Percentiles rank a stretch among this genome's conserved stretches.
Conservation (phyloP, 495 filamentous ascomycete species). For the Penicillium pancosmium region DNA sequence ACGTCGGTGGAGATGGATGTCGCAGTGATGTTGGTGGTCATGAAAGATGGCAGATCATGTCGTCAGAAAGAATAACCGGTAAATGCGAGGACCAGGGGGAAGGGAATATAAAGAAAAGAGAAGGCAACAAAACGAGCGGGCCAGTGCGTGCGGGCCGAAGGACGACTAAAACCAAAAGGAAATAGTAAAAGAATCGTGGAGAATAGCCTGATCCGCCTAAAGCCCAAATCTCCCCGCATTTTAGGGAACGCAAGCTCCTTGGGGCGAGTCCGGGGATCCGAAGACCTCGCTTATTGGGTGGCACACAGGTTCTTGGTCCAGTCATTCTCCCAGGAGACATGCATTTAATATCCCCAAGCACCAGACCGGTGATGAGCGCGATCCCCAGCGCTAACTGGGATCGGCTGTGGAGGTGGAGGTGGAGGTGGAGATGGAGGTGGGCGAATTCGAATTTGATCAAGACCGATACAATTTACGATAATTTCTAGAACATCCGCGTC, state of each 20-base stretch:
- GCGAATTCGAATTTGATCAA: neutral
- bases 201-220: slow-evolving; percentile 28
- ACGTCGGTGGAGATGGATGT: neutral
- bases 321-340: neutral
- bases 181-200: slow-evolving; percentile 5
- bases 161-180: slow-evolving; percentile 16
- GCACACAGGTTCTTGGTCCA: neutral
- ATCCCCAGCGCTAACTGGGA: slow-evolving; percentile 9
- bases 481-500: slow-evolving; percentile 1
- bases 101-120: slow-evolving; percentile 2
- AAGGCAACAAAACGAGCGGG: slow-evolving; percentile 4
- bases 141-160: slow-evolving; percentile 9
- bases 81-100: neutral
- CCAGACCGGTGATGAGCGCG: slow-evolving; percentile 10
- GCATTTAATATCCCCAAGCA: slow-evolving; percentile 5
- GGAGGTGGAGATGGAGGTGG: neutral
- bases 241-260: slow-evolving; percentile 7
- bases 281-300: slow-evolving; percentile 19
- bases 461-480: neutral
- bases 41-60: slow-evolving; percentile 5
- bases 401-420: neutral
- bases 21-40: neutral
- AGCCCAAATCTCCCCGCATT: slow-evolving; percentile 27
- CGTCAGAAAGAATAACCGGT: neutral
- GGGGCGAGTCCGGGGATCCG: slow-evolving; percentile 15